Evolutionary conservation across 495 filamentous ascomycete species (phyloP), one percentile per base, ranked within the genome.

Genomic region (Rusavskia elegans): DNA sequence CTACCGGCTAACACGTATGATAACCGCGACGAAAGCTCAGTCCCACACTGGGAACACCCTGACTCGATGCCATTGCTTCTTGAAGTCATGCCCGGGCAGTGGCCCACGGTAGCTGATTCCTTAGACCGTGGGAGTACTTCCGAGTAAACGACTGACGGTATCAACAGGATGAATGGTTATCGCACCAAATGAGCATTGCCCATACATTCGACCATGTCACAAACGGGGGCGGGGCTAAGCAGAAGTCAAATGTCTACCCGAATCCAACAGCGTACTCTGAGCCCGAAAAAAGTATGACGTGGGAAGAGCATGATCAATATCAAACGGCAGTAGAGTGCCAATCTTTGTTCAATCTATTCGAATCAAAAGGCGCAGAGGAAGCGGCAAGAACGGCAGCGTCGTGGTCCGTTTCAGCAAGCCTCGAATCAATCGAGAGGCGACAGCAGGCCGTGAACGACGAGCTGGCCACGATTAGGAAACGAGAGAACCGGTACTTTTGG

Each of bases 31-130:
- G 29, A 45, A 21, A 42, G n/a, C 16, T 65, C 68, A 32, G 75
- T 74, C 39, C 71, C 73, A 63, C 68, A 67, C 36, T 71, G 68
- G 51, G 71, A 77, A 57, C 60, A 63, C 6, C 55, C 32, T 35
- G 13, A 35, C 32, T 35, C 32, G 32, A 35, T 7, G 32, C 32
- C 32, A 14, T 35, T 35, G 32, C 32, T 35, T 11, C 32, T 35
- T 14, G 13, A 35, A 10, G 13, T 35, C 10, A 35, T 68, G 37
- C 41, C 63, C 48, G 71, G 71, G 21, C 67, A 70, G 8, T 50
- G 68, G 37, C 71, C 71, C 50, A 57, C 57, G 49, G 71, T 73
- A 60, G 50, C n/a, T 48, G 23, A n/a, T 29, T 23, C 5, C 19
- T 5, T 6, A 19, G n/a, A 21, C 20, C n/a, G 3, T 21, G 9